Evolutionary conservation across 441 rosid genomes (phyloP), one percentile per base, ranked within the genome.

Genomic region (Flueggea neowawraea): DNA sequence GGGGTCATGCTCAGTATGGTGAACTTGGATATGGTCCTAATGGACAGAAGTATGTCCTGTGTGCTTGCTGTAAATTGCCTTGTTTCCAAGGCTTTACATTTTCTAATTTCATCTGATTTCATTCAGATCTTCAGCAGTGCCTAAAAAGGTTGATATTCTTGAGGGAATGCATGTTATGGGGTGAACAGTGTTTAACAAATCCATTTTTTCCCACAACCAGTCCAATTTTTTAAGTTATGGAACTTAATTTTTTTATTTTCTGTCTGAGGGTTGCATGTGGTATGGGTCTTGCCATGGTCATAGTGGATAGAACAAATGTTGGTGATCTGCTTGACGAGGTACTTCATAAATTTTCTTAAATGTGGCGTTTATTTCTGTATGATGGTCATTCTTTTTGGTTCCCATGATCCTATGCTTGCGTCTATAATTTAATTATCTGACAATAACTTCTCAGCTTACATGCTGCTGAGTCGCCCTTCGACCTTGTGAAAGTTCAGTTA

Each of bases 11-110:
- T 77, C 88, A 76, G 63, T 76, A 89, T 67, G 98, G 98, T 56
- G 98, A 94, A 69, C 82, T 94, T 58, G 98, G 97, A 74, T 94
- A 94, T 64, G 98, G 98, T 51, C 99, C 99, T 55, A 70, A 49
- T 13, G 97, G 95, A 59, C 99, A 88, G 69, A 88, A 90, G 98
- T 90, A 83, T 14, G 81, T 58, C 14, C 17, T 53, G 57, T 69
- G n/a, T 32, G 16, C 12, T 55, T 56, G 22, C n/a, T 3, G 6
- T 41, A 50, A 57, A 31, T 60, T 17, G 28, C 59, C 36, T 60
- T 63, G 47, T 48, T 16, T 61, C 53, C 5, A 6, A 14, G 10
- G 5, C 12, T 56, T 12, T 72, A 1, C n/a, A 15, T 31, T 17
- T 36, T 55, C 50, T 13, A 13, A 55, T 13, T 47, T 31, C 61